These are phyloP conservation scores for Fusarium sp. DNA, from an alignment of 2,329 filamentous ascomycete species.

Conservation along the genomic window DNA sequence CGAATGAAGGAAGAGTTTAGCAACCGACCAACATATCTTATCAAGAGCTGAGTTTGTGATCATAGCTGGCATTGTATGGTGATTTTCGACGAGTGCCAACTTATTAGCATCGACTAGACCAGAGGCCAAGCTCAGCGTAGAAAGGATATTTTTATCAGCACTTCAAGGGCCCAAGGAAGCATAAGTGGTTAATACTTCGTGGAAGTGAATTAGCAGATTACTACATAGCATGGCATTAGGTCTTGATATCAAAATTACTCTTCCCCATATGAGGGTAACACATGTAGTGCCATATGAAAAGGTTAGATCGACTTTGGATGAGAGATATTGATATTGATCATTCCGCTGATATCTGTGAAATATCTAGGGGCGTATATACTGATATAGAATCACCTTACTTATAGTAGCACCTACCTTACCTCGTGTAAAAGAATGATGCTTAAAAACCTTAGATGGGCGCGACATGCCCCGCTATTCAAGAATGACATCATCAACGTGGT, in stretches of 20 bases:
- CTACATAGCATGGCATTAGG: neutral
- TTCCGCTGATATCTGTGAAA: neutral
- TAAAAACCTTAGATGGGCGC: neutral
- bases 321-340: neutral
- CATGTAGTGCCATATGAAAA: neutral
- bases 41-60: neutral
- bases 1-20: neutral
- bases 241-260: neutral
- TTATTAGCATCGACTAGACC: neutral
- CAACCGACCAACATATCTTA: neutral
- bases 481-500: neutral
- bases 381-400: neutral
- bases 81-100: neutral
- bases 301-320: neutral
- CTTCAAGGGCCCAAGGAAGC: neutral
- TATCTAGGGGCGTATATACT: neutral
- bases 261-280: neutral
- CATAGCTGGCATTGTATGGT: neutral
- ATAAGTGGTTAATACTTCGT: neutral
- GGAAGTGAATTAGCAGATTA: neutral
- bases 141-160: neutral
- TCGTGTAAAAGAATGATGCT: neutral
- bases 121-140: neutral
- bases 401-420: neutral
- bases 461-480: neutral